Evolutionary conservation across 148 eudicot species (phyloP), one percentile per base, ranked within the genome.

Genomic region (Cornus florida): DNA sequence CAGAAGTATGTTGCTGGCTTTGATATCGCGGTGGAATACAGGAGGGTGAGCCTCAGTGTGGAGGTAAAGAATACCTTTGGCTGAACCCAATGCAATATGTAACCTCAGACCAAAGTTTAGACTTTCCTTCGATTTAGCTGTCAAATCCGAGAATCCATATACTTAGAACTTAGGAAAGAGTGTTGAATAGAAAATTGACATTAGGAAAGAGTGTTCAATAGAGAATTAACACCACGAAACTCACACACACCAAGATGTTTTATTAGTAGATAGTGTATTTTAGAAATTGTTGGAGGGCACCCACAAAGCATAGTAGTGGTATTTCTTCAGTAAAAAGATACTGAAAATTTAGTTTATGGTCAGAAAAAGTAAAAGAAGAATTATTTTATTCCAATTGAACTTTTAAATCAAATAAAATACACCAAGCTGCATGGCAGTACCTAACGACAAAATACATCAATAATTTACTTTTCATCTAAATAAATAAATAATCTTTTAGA

Each of bases 11-110:
- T 94, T 94, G 88, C 89, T 91, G 70, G 98, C 89, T 83, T 94
- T 94, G 74, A 94, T 89, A 82, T 94, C 98, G 7, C 97, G 89
- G 83, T 94, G 98, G 78, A 92, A 92, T 79, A 94, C 91, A 11
- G 98, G 98, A 31, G 98, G 98, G 74, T 94, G 73, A 67, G 97
- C 98, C 86, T 94, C 98, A 10, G 94, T 89, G 80, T 94, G 98
- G 68, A 94, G 90, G 85, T 94, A 94, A 75, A 92, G 91, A 80
- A 94, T 88, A 31, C 95, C 98, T 78, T 86, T 91, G 11, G 98
- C 90, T 22, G 97, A 86, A 79, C 91, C 98, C 77, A 94, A 72
- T 69, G 97, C 98, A 64, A 94, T 75, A 46, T 81, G 89, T 79
- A 94, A 78, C 82, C 98, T 92, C 89, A 76, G 73, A 39, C 82